These are phyloP conservation scores for Tinospora cordifolia DNA, from an alignment of 164 flowering plant genomes.

Conservation along the genomic window DNA sequence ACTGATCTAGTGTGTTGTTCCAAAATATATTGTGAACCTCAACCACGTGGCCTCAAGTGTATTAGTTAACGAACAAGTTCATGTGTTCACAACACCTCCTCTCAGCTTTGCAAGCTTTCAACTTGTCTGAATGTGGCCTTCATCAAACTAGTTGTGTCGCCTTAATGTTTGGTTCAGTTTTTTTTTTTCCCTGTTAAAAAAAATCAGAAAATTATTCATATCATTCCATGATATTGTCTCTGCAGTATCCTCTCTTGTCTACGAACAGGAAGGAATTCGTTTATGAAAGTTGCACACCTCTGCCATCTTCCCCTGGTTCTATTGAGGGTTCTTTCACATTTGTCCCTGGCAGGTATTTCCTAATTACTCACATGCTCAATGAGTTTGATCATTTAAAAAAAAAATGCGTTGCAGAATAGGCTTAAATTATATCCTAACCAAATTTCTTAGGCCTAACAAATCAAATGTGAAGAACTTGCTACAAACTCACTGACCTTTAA, in stretches of 20 bases:
- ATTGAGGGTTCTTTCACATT: constrained; percentile 80
- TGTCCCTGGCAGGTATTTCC: constrained; percentile 84
- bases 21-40: too few relatives aligned
- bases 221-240: constrained; percentile 12
- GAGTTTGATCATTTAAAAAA: neutral
- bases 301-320: constrained; percentile 49
- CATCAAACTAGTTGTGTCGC: neutral
- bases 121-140: neutral
- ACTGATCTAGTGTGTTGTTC: too few relatives aligned
- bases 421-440: neutral
- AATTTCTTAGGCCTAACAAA: neutral
- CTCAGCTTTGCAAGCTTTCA: neutral
- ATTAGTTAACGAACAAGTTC: too few relatives aligned
- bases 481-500: neutral
- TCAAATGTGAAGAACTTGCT: neutral
- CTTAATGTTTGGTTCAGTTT: neutral
- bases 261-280: constrained; percentile 68
- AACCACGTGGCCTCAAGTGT: too few relatives aligned
- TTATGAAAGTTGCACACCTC: constrained; percentile 67
- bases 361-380: neutral
- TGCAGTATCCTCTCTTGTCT: constrained; percentile 70
- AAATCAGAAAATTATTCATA: neutral
- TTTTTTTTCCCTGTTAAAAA: neutral
- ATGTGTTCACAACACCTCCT: too few relatives aligned
- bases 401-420: neutral